Evolutionary conservation across 305 asterid species (phyloP).

Genomic region (Fraxinus xanthoxyloides): DNA sequence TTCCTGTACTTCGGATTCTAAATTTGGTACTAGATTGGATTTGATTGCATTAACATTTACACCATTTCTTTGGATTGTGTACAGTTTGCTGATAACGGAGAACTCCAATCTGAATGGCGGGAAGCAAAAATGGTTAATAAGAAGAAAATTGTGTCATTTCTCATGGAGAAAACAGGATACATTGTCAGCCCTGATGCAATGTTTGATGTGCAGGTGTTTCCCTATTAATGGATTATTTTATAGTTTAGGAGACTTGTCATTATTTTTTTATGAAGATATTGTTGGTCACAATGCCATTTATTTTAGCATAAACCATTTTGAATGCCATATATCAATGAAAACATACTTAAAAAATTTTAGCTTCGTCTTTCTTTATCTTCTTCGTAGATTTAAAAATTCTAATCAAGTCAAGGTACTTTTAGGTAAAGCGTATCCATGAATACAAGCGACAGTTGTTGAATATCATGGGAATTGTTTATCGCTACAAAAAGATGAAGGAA

Average conservation of each 20-base stretch:
- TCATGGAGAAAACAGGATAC: conserved; percentile 59
- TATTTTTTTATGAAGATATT: background rate
- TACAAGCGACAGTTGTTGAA: conserved; percentile 59
- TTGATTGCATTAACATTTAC: background rate
- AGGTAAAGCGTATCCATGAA: conserved; percentile 65
- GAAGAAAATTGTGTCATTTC: conserved; percentile 46
- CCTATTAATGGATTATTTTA: background rate
- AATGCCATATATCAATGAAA: background rate
- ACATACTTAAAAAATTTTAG: background rate
- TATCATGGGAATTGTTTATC: conserved; percentile 53
- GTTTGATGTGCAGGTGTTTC: conserved; percentile 63
- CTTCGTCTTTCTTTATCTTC: background rate
- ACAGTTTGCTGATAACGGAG: conserved; percentile 55
- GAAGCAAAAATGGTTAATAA: conserved; percentile 52
- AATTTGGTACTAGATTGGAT: background rate
- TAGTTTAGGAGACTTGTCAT: background rate
- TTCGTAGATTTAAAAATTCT: background rate
- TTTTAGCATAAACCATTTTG: background rate
- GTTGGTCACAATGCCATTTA: background rate
- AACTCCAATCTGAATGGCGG: conserved; percentile 61
- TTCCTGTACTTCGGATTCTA: background rate
- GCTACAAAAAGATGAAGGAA: conserved; percentile 65
- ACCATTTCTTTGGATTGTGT: conserved; percentile 15
- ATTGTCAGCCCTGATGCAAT: conserved; percentile 57
- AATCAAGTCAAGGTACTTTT: background rate